phyloP scores from a whole-genome alignment of 805 yeast species.

The Kluyveromyces nonfermentans region DNA sequence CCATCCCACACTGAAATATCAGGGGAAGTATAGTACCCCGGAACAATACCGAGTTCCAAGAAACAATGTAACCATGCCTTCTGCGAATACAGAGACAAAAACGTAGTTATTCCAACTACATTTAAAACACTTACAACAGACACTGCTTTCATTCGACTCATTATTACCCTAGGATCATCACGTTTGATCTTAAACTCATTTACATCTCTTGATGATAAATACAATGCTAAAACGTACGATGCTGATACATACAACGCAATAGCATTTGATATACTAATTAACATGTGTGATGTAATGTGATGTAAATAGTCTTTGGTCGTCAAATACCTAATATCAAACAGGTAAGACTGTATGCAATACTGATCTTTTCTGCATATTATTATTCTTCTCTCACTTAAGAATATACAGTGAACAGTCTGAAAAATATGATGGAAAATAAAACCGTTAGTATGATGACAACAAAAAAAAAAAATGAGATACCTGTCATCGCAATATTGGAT shows the following conservation, averaged over 20 bases:
- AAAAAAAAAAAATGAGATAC: too few species aligned
- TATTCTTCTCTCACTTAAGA: too few species aligned
- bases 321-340: too few species aligned
- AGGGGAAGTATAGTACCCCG: conserved; percentile 11
- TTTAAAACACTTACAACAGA: conserved; percentile 11
- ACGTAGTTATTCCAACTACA: conserved; percentile 14
- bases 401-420: too few species aligned
- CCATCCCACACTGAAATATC: conserved; percentile 8
- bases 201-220: conserved; percentile 12
- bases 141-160: conserved; percentile 18
- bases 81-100: conserved; percentile 3
- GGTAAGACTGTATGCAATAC: too few species aligned
- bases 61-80: conserved; percentile 8
- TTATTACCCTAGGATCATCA: conserved; percentile 23
- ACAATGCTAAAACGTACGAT: conserved; percentile 22
- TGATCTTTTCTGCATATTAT: too few species aligned
- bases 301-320: too few species aligned
- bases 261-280: background rate
- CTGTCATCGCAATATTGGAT: too few species aligned
- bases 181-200: conserved; percentile 18
- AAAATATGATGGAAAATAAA: too few species aligned
- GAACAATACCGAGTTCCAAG: conserved; percentile 17
- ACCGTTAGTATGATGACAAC: too few species aligned
- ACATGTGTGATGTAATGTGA: too few species aligned
- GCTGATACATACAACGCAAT: conserved; percentile 16